Percentiles rank a stretch among this genome's conserved stretches.
Conservation (phyloP, 2,329 filamentous ascomycete genomes). For the Botrytis cinerea region DNA sequence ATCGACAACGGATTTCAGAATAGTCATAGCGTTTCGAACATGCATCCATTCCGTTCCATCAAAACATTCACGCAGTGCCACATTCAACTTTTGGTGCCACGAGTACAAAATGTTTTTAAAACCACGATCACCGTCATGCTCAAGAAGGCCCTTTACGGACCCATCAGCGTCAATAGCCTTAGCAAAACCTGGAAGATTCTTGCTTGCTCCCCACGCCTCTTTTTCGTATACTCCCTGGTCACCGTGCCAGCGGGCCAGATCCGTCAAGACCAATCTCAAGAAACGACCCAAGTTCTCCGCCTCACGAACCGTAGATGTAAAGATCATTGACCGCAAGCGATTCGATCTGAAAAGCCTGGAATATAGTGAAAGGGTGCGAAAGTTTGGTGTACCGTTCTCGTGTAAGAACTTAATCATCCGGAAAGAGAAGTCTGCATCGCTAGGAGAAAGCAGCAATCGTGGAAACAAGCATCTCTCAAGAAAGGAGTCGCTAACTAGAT, state of each 20-base stretch:
- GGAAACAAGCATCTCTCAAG: constrained; percentile 94
- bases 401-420: constrained; percentile 87
- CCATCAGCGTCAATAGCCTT: constrained; percentile 70
- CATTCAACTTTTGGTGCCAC: constrained; percentile 84
- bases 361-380: constrained; percentile 81
- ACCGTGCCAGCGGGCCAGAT: constrained; percentile 82
- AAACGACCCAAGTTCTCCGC: constrained; percentile 93
- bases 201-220: constrained; percentile 70
- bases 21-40: constrained; percentile 90
- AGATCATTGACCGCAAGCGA: constrained; percentile 78
- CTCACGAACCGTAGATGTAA: constrained; percentile 85
- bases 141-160: constrained; percentile 70
- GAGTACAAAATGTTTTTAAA: constrained; percentile 84
- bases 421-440: constrained; percentile 88
- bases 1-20: constrained; percentile 78
- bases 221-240: constrained; percentile 77
- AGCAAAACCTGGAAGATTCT: constrained; percentile 75
- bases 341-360: constrained; percentile 84
- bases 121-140: constrained; percentile 79
- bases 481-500: constrained; percentile 71
- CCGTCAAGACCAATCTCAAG: constrained; percentile 76
- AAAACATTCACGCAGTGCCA: constrained; percentile 79
- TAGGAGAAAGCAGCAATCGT: constrained; percentile 76
- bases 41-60: constrained; percentile 92
- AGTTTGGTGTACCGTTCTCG: constrained; percentile 78